These are phyloP conservation scores for Tylopilus vinaceipallidus DNA, from an alignment of 768 basidiomycete genomes.

Conservation along the genomic window DNA sequence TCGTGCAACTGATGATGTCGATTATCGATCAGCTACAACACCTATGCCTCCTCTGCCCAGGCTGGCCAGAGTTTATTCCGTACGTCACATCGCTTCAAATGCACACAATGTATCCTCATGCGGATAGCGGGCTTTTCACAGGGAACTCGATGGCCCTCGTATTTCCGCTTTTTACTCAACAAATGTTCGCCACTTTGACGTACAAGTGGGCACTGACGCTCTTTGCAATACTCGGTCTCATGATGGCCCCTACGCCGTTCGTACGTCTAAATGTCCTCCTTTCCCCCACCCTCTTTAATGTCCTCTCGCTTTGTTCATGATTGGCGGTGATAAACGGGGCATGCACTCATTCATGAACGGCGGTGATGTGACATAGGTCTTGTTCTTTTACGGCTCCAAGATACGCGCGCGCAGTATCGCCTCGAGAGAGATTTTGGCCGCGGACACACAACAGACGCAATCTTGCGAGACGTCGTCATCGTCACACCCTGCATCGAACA, in stretches of 20 bases:
- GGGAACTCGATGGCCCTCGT: slow-evolving; percentile 40
- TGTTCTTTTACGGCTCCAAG: slow-evolving; percentile 33
- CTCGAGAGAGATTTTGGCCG: slow-evolving; percentile 19
- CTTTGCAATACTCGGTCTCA: slow-evolving; percentile 32
- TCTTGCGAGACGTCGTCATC: background rate
- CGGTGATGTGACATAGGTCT: slow-evolving; percentile 11
- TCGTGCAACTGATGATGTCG: background rate
- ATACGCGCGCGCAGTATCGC: slow-evolving; percentile 32
- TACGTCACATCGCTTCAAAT: slow-evolving; percentile 18
- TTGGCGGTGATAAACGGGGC: background rate
- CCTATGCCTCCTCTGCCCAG: slow-evolving; percentile 53
- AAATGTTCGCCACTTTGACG: slow-evolving; percentile 45
- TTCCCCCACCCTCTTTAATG: background rate
- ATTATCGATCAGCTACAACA: slow-evolving; percentile 34
- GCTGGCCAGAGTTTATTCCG: slow-evolving; percentile 51
- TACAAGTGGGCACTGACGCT: slow-evolving; percentile 50
- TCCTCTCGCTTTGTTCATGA: too few relatives aligned
- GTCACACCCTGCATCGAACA: background rate
- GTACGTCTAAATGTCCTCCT: slow-evolving; percentile 23
- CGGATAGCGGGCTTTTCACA: slow-evolving; percentile 9
- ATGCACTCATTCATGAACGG: background rate
- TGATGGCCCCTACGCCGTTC: slow-evolving; percentile 46
- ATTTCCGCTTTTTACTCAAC: slow-evolving; percentile 50
- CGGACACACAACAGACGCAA: slow-evolving; percentile 4
- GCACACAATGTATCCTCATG: too few relatives aligned